Conservation (phyloP, 2,329 filamentous ascomycete species). For the Achaetomium macrosporum region DNA sequence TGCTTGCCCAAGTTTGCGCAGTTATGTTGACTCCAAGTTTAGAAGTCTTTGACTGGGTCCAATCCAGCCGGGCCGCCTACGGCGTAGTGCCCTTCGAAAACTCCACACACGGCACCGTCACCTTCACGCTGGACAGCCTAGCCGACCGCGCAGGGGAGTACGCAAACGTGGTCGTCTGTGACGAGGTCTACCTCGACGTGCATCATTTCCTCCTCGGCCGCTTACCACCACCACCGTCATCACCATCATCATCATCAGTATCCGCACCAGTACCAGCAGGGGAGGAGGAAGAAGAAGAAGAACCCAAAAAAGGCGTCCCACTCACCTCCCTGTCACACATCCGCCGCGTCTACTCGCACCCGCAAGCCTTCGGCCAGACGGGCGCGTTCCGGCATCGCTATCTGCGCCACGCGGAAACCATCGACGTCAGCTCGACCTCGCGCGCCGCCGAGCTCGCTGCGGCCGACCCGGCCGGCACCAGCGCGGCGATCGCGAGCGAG, state of each 20-base stretch:
- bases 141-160: conserved; percentile 64
- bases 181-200: conserved; percentile 80
- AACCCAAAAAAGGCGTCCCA: conserved; percentile 32
- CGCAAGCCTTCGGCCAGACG: conserved; percentile 93
- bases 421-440: conserved; percentile 82
- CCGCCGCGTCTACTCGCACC: conserved; percentile 80
- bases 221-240: background rate
- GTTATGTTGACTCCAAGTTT: conserved; percentile 8
- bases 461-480: conserved; percentile 51
- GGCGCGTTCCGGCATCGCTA: conserved; percentile 63
- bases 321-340: conserved; percentile 53
- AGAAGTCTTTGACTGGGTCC: conserved; percentile 79
- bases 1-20: background rate
- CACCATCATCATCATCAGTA: conserved; percentile 21
- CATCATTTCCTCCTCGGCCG: conserved; percentile 77
- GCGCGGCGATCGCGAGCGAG: conserved; percentile 72
- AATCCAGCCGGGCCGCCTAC: conserved; percentile 55
- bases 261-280: conserved; percentile 33
- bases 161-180: conserved; percentile 67
- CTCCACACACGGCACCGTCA: conserved; percentile 87
- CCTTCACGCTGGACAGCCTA: conserved; percentile 83
- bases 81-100: conserved; percentile 96
- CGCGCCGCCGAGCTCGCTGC: conserved; percentile 73
- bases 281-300: background rate
- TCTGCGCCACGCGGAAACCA: conserved; percentile 67